Percentiles rank a stretch among this genome's conserved stretches.
Conservation (phyloP, 1,284 basidiomycete genomes). For the Wolfiporia cocos region DNA sequence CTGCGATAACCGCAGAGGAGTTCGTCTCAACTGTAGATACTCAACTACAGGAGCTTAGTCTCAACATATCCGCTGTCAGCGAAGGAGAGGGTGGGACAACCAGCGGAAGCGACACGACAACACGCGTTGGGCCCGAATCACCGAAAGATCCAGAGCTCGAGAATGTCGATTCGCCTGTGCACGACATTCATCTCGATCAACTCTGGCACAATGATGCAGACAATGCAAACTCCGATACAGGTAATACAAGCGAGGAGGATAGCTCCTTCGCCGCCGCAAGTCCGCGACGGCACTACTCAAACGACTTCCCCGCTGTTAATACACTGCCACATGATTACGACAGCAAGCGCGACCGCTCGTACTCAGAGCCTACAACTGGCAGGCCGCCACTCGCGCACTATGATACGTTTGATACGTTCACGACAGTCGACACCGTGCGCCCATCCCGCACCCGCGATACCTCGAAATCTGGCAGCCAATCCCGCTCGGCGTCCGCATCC, state of each 20-base stretch:
- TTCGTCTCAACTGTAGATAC: too few species aligned
- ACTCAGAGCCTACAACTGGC: conserved; percentile 1
- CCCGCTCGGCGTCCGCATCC: conserved; percentile 13
- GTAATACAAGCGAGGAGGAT: conserved; percentile 18
- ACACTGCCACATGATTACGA: too few species aligned
- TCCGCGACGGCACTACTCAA: too few species aligned
- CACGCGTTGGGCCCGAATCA: conserved; percentile 21
- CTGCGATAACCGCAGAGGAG: too few species aligned
- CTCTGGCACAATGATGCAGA: conserved; percentile 8
- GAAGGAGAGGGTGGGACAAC: conserved; percentile 15
- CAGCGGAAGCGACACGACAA: conserved; percentile 24
- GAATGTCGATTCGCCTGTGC: conserved; percentile 13
- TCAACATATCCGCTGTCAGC: conserved; percentile 7
- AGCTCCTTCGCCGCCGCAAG: conserved; percentile 5
- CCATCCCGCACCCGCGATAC: neutral
- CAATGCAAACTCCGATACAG: conserved; percentile 7
- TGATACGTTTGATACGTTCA: conserved; percentile 11
- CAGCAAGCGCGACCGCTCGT: neutral
- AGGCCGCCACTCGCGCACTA: conserved; percentile 10
- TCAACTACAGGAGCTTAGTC: too few species aligned
- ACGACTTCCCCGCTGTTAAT: too few species aligned
- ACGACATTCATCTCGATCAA: conserved; percentile 7
- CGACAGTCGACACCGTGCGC: neutral
- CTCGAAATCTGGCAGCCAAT: neutral
- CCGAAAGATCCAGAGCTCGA: conserved; percentile 15